Evolutionary conservation across 768 basidiomycete genomes (phyloP), one percentile per base, ranked within the genome.

Genomic region (Amanita molliuscula): DNA sequence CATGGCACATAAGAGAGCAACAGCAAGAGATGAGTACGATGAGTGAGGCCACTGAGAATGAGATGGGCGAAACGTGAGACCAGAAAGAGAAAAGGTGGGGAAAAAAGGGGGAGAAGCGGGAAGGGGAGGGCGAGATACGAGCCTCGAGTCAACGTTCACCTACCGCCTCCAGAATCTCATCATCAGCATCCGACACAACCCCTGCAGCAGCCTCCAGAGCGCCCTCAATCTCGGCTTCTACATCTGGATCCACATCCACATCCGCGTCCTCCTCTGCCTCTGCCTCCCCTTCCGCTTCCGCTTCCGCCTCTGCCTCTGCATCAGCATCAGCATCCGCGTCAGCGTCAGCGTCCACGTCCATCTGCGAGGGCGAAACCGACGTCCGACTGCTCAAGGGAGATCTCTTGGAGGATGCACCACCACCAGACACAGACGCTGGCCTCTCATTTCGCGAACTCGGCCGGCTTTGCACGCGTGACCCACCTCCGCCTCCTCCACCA

Each of bases 131-230:
- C 23, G 15, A 15, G 8, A n/a, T 25, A 44, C 9, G 21, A 44
- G 29, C 29, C 42, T 44, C 48, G 25, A n/a, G 20, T 20, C 73
- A 64, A 4, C 75, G 68, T 5, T 74, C 75, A 52, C 73, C 73
- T 0, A 74, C 75, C 31, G 75, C 75, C 53, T 75, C 75, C n/a
- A 76, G 58, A 21, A 77, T 58, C 21, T 77, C 75, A 41, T 65
- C 66, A 10, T 77, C 75, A 0, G 73, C 66, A 48, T 73, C 72
- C 1, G 62, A 29, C 21, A 37, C 34, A 16, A 4, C 33, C n/a
- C 23, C 48, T 28, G 21, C 16, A 18, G 38, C 15, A 43, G 40
- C 26, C 26, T 16, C 43, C 11, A 33, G 18, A 38, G 33, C 25
- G 21, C 31, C 45, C n/a, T 43, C 44, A 11, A 21, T 43, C 38